Percentiles rank a stretch among this genome's conserved stretches.
These are phyloP conservation scores for Colletotrichum sp. DNA, from an alignment of 2,329 filamentous ascomycete species.

Conservation along the genomic window DNA sequence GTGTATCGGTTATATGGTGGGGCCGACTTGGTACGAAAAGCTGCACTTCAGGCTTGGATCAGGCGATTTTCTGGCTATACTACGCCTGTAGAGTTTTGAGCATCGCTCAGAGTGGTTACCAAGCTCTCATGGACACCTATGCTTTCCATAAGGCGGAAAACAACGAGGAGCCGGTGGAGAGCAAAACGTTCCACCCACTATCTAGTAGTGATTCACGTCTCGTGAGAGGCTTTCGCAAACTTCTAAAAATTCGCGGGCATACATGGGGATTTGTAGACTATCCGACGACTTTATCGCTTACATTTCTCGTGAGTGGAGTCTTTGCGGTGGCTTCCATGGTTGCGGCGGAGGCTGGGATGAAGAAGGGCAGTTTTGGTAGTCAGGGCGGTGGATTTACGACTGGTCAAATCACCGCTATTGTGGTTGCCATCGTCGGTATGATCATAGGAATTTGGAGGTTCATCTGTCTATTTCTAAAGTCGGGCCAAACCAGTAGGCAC, in stretches of 20 bases:
- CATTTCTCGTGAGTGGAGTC: background rate
- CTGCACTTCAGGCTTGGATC: background rate
- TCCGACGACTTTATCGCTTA: background rate
- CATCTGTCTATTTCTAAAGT: background rate
- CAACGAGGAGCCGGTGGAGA: accelerated
- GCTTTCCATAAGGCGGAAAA: background rate
- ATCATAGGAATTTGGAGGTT: background rate
- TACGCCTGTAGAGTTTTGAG: background rate
- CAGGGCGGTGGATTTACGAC: background rate
- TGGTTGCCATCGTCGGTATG: background rate
- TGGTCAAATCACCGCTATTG: background rate
- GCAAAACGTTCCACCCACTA: background rate
- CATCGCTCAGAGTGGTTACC: background rate
- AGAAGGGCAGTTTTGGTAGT: background rate
- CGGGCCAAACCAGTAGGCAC: too few species aligned
- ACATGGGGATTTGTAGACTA: background rate
- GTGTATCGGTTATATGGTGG: too few species aligned
- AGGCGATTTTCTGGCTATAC: background rate
- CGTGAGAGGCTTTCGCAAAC: too few species aligned
- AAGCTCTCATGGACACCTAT: background rate
- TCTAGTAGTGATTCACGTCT: accelerated
- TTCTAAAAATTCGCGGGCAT: accelerated
- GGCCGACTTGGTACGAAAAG: background rate
- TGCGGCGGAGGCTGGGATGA: background rate
- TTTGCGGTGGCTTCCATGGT: background rate